phyloP scores from a whole-genome alignment of 1,139 yeast species.

The Taphrina wiesneri region DNA sequence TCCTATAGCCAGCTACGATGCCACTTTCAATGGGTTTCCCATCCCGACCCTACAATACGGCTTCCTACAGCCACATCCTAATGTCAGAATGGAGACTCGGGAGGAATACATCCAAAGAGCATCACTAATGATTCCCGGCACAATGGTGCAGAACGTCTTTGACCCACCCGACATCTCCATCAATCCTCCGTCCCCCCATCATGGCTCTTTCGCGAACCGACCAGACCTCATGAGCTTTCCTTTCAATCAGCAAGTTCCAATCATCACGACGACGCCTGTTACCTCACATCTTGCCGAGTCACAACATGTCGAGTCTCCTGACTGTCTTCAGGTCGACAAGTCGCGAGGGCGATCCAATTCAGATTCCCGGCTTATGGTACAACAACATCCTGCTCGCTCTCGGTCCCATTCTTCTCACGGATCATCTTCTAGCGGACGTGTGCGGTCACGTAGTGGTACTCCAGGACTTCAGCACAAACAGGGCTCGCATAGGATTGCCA shows the following conservation, averaged over 20 bases:
- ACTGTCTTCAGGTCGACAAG: background rate
- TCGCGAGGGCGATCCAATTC: constrained; percentile 10
- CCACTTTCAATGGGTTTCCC: background rate
- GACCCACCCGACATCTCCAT: constrained; percentile 24
- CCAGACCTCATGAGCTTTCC: background rate
- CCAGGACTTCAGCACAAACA: background rate
- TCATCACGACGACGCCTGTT: constrained; percentile 20
- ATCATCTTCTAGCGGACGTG: background rate
- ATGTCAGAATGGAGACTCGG: background rate
- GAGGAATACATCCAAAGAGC: background rate
- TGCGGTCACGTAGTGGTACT: background rate
- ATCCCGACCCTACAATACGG: background rate
- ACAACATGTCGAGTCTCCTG: background rate
- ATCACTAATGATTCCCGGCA: background rate
- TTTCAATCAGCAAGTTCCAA: constrained; percentile 14
- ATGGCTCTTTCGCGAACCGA: background rate
- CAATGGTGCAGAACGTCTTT: background rate
- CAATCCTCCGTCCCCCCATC: constrained; percentile 27
- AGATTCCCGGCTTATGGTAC: constrained; percentile 8
- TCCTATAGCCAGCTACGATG: background rate
- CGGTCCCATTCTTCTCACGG: background rate
- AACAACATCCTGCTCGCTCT: background rate
- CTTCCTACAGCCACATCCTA: background rate
- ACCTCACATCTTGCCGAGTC: background rate
- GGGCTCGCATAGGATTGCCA: background rate